phyloP scores from a whole-genome alignment of 495 filamentous ascomycete species.

The Barbatosphaeria neglecta region DNA sequence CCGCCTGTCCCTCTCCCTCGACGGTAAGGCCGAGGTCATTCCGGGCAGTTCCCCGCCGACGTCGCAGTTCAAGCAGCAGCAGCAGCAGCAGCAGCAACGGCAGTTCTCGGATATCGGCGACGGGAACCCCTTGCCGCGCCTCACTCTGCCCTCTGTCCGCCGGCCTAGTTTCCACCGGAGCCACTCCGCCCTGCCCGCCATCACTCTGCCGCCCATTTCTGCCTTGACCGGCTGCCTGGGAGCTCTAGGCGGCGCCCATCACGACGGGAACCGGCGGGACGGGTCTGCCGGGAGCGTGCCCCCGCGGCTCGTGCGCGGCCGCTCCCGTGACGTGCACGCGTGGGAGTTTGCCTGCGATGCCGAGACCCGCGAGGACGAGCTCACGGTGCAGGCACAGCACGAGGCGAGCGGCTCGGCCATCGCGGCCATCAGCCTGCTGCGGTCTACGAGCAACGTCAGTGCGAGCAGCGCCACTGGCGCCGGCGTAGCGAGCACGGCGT shows the following conservation, averaged over 20 bases:
- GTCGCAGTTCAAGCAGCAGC: slow-evolving; percentile 30
- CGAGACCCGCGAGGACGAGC: slow-evolving; percentile 51
- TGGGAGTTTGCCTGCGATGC: slow-evolving; percentile 78
- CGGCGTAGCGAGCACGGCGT: no score
- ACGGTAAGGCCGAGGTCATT: slow-evolving; percentile 73
- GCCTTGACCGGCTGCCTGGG: slow-evolving; percentile 49
- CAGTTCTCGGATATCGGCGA: slow-evolving; percentile 10
- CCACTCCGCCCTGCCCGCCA: slow-evolving; percentile 35
- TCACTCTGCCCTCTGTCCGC: slow-evolving; percentile 40
- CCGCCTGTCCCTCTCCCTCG: slow-evolving; percentile 61
- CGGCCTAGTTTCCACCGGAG: slow-evolving; percentile 40
- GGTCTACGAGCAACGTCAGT: slow-evolving; percentile 49
- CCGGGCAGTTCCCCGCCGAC: slow-evolving; percentile 58
- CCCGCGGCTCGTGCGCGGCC: slow-evolving; percentile 42
- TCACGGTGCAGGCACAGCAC: slow-evolving; percentile 61
- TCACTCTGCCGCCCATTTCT: slow-evolving; percentile 39
- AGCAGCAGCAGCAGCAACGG: slow-evolving; percentile 12
- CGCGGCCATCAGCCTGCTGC: slow-evolving; percentile 58
- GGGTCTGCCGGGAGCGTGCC: slow-evolving; percentile 37
- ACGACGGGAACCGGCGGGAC: slow-evolving; percentile 21
- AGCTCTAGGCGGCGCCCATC: neutral
- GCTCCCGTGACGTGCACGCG: slow-evolving; percentile 68
- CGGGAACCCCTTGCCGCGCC: slow-evolving; percentile 4
- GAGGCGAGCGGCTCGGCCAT: slow-evolving; percentile 60
- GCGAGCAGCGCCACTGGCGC: slow-evolving; percentile 13